These are phyloP conservation scores for Chamaenerion angustifolium DNA, from an alignment of 345 rosid genomes.

Conservation along the genomic window DNA sequence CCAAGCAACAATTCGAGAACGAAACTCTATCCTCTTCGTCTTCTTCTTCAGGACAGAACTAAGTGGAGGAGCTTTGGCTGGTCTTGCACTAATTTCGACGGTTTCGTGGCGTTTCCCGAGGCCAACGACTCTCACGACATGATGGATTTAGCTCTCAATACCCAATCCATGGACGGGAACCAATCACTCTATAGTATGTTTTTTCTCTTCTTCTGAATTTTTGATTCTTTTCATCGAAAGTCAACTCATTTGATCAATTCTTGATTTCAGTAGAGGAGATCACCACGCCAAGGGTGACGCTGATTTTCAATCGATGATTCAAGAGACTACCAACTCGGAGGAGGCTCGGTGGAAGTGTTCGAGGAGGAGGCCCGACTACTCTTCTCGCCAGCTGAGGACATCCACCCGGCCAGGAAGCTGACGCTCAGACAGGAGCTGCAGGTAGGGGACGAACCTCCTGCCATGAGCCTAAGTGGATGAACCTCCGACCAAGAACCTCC, in stretches of 20 bases:
- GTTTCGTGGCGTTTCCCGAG: background rate
- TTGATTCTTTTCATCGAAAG: background rate
- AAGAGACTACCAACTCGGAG: background rate
- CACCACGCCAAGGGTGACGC: background rate
- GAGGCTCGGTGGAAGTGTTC: too few species aligned
- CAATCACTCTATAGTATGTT: background rate
- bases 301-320: constrained; percentile 1
- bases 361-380: too few species aligned
- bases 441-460: too few species aligned
- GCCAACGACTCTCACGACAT: background rate
- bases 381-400: too few species aligned
- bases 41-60: background rate
- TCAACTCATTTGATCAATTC: background rate
- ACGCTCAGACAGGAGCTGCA: too few species aligned
- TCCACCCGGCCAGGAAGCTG: too few species aligned
- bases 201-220: background rate
- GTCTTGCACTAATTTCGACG: constrained; percentile 1
- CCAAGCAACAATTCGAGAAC: background rate
- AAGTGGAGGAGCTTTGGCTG: constrained; percentile 4
- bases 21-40: background rate
- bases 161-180: background rate
- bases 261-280: background rate
- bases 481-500: too few species aligned
- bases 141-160: background rate
- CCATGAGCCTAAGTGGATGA: too few species aligned